These are phyloP conservation scores for Blumeriella jaapii DNA, from an alignment of 2,329 filamentous ascomycete genomes.

Conservation along the genomic window DNA sequence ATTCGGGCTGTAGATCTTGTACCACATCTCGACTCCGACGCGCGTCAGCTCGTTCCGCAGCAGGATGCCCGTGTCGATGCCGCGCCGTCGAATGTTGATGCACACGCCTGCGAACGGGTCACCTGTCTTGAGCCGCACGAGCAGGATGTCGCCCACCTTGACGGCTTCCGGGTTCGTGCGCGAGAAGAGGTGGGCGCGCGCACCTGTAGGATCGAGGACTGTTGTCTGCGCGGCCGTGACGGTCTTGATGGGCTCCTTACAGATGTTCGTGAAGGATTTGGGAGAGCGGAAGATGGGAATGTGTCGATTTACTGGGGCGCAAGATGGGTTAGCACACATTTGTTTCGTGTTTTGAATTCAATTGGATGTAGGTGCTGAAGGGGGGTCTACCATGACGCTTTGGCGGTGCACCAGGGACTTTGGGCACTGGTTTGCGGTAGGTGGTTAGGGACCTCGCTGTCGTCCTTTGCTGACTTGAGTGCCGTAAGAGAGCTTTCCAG, in stretches of 20 bases:
- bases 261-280: conserved; percentile 41
- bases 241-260: conserved; percentile 55
- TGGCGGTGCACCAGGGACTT: conserved; percentile 7
- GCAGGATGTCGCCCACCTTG: conserved; percentile 66
- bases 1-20: conserved; percentile 86
- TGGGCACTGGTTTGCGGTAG: conserved; percentile 31
- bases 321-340: background rate
- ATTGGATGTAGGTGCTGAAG: background rate
- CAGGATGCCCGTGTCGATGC: conserved; percentile 78
- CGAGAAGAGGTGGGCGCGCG: conserved; percentile 71
- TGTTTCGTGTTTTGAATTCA: conserved; percentile 2
- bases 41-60: conserved; percentile 78
- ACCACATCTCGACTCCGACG: conserved; percentile 92
- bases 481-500: conserved; percentile 53
- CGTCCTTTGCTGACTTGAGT: conserved; percentile 39
- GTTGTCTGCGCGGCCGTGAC: conserved; percentile 59
- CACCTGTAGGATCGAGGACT: conserved; percentile 72
- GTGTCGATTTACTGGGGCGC: conserved; percentile 32
- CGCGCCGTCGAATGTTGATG: conserved; percentile 76
- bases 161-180: conserved; percentile 66
- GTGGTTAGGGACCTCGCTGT: conserved; percentile 38
- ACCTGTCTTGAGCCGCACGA: too few relatives aligned
- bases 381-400: conserved; percentile 10
- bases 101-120: too few relatives aligned
- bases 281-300: conserved; percentile 42